Conservation (phyloP, 257 asterid species). For the Forsythia viridissima region DNA sequence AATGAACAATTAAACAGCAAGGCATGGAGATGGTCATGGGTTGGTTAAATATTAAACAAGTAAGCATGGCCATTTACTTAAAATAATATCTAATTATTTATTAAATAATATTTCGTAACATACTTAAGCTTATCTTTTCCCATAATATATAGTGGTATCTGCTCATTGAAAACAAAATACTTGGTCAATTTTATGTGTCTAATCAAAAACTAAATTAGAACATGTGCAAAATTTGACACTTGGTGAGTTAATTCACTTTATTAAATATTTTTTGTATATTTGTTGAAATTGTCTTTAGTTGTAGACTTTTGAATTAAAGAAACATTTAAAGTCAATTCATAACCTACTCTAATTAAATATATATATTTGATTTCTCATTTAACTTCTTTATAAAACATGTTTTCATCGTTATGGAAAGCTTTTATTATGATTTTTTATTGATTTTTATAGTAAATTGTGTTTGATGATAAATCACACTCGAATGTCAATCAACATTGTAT, state of each 20-base stretch:
- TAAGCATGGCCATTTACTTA: slow-evolving; percentile 22
- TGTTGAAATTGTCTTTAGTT: not conserved
- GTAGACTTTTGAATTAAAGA: not conserved
- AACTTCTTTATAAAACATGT: no score
- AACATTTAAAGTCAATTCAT: not conserved
- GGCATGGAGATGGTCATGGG: slow-evolving; percentile 34
- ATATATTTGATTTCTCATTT: slow-evolving; percentile 3
- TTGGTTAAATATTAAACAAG: slow-evolving; percentile 35
- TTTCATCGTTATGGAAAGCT: no score
- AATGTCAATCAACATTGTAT: no score
- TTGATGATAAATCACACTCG: no score
- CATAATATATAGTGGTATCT: slow-evolving; percentile 18
- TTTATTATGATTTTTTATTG: no score
- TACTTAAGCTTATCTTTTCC: slow-evolving; percentile 43
- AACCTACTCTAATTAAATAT: not conserved
- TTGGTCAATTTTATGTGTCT: no score
- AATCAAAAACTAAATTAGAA: not conserved
- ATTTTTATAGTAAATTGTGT: no score
- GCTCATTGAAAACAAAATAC: not conserved
- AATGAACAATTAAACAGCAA: slow-evolving; percentile 27
- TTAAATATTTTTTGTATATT: not conserved
- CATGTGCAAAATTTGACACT: slow-evolving; percentile 19
- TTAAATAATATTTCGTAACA: slow-evolving; percentile 5
- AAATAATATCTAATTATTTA: not conserved
- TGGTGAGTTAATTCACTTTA: not conserved